phyloP scores from a whole-genome alignment of 2,329 filamentous ascomycete species.

The Ophiostoma novo-ulmi region DNA sequence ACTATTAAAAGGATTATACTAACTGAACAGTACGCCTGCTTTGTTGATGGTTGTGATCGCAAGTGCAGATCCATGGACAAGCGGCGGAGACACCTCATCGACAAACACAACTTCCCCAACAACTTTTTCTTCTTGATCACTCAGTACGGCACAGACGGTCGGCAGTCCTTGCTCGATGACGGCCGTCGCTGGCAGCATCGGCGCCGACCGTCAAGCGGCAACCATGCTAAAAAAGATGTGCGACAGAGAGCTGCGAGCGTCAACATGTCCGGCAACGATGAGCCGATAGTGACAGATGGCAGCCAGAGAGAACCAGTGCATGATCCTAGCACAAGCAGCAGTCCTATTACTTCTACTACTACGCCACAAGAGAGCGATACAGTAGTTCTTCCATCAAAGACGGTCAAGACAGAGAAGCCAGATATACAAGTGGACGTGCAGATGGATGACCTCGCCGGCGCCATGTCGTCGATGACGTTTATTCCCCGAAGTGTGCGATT shows the following conservation, averaged over 20 bases:
- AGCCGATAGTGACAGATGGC: background rate
- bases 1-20: background rate
- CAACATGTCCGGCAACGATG: background rate
- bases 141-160: conserved; percentile 81
- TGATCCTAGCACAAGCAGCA: background rate
- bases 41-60: conserved; percentile 81
- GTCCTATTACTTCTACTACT: background rate
- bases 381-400: background rate
- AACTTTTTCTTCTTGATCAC: conserved; percentile 86
- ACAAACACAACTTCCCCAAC: conserved; percentile 87
- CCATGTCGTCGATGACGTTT: conserved; percentile 68
- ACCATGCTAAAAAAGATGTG: conserved; percentile 31
- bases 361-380: background rate
- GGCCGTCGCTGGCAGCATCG: conserved; percentile 37
- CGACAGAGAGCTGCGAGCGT: conserved; percentile 18
- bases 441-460: conserved; percentile 56
- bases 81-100: conserved; percentile 79
- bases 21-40: conserved; percentile 67
- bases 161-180: conserved; percentile 71
- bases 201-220: conserved; percentile 45
- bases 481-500: conserved; percentile 64
- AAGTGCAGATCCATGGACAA: conserved; percentile 81
- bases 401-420: background rate
- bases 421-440: conserved; percentile 33
- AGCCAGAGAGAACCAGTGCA: background rate